A percentile compares a stretch with the other conserved stretches of the same genome.
Conservation (phyloP, 768 basidiomycete species). For the Panus rudis region DNA sequence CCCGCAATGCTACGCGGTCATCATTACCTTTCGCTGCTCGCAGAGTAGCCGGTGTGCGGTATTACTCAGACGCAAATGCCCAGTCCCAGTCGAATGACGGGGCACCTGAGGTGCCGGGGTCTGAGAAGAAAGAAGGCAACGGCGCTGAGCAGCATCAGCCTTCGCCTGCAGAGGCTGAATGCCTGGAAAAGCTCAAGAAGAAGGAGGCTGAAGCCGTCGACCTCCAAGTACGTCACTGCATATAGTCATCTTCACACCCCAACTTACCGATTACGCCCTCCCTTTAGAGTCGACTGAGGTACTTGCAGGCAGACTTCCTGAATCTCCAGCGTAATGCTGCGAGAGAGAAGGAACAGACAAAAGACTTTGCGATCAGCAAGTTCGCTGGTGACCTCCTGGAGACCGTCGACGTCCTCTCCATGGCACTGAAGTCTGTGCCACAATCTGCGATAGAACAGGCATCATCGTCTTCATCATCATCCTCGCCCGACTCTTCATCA, state of each 20-base stretch:
- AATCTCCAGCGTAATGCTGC: conserved; percentile 91
- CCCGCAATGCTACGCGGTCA: conserved; percentile 37
- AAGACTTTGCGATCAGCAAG: conserved; percentile 86
- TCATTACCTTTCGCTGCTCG: conserved; percentile 19
- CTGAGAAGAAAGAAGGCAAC: conserved; percentile 22
- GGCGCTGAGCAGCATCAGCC: conserved; percentile 20
- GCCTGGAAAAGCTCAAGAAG: conserved; percentile 57
- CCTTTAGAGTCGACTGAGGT: conserved; percentile 75
- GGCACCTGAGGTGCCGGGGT: conserved; percentile 19
- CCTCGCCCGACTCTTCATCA: conserved; percentile 17
- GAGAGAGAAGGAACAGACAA: conserved; percentile 86
- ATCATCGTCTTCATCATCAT: conserved; percentile 24
- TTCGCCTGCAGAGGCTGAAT: conserved; percentile 25
- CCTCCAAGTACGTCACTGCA: conserved; percentile 57
- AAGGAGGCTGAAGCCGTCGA: conserved; percentile 81
- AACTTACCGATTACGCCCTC: neutral
- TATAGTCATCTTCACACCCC: neutral
- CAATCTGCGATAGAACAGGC: conserved; percentile 31
- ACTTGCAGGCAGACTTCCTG: conserved; percentile 91
- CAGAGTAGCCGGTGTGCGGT: conserved; percentile 30
- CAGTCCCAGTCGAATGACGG: too few species aligned
- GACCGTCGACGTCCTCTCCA: conserved; percentile 81
- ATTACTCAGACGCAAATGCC: conserved; percentile 55
- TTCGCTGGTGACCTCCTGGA: conserved; percentile 89
- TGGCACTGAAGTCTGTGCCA: conserved; percentile 80